Evolutionary conservation across 306 rosid genomes (phyloP), one percentile per base, ranked within the genome.

Genomic region (Quillaja saponaria): DNA sequence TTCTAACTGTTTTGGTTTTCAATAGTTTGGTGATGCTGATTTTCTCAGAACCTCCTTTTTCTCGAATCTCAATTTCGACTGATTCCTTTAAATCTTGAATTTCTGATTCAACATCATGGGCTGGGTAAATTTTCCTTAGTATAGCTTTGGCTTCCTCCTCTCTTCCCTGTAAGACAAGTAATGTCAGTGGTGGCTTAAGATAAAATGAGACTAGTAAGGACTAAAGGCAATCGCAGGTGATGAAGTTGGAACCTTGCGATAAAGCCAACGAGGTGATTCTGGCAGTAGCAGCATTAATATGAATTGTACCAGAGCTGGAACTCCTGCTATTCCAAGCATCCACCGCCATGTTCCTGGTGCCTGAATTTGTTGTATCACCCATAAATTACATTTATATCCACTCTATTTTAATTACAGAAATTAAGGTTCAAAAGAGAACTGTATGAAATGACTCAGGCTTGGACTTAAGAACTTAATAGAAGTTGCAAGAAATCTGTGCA

Each of bases 231-330:
- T 44, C 4, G 4, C 44, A 9, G 10, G 5, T 48, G n/a, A 33
- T 34, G 61, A 61, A 41, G 16, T 6, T 44, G 46, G 2, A 12
- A 81, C 87, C 85, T 85, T 79, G 58, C 91, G 66, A 72, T 40
- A 85, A 15, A 85, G 57, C 91, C 91, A 85, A 49, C 87, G 87
- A 0, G 91, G 91, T 12, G 91, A 85, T 72, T 85, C 91, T 1
- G 87, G 91, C 20, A 85, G 91, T 5, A 57, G 5, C 8, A 82
- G 0, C 87, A 85, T 85, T 0, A 82, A 59, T 9, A 53, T 0
- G 25, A 77, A 51, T 69, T 85, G 87, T 11, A 82, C 10, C 6
- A 63, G 0, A 39, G 87, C 91, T n/a, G 91, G 91, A 40, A 49
- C 13, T 47, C 82, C 87, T 4, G 87, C 87, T 34, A 82, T 81